These are phyloP conservation scores for Pichia sp. DNA, from an alignment of 1,139 yeast species.

Conservation along the genomic window DNA sequence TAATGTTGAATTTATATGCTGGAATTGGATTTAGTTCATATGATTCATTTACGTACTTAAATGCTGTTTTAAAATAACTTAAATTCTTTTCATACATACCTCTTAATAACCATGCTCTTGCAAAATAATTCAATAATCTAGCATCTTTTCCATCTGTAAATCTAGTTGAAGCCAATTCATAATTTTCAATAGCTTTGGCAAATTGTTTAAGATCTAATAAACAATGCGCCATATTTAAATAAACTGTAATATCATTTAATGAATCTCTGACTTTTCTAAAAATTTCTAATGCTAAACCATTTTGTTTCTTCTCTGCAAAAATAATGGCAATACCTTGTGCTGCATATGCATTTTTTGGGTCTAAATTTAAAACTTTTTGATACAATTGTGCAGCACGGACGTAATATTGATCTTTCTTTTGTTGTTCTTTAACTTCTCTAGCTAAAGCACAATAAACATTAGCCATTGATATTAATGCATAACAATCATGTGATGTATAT, in stretches of 20 bases:
- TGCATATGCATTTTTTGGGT: conserved; percentile 84
- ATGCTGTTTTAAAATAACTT: conserved; percentile 52
- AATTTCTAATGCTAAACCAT: conserved; percentile 73
- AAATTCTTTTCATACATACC: conserved; percentile 65
- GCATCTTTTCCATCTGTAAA: conserved; percentile 60
- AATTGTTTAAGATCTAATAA: conserved; percentile 75
- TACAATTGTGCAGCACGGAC: conserved; percentile 84
- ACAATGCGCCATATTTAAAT: conserved; percentile 84
- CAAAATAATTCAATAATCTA: conserved; percentile 64
- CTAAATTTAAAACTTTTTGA: conserved; percentile 80
- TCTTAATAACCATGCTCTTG: conserved; percentile 85
- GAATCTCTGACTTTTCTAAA: conserved; percentile 89
- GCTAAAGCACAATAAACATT: conserved; percentile 82
- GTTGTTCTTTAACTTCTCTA: conserved; percentile 62
- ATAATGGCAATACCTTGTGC: conserved; percentile 97
- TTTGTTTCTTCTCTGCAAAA: conserved; percentile 79
- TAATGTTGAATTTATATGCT: conserved; percentile 66
- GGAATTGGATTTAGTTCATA: conserved; percentile 33
- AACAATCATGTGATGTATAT: conserved; percentile 79
- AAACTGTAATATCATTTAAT: conserved; percentile 68
- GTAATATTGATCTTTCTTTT: conserved; percentile 70
- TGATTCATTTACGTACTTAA: conserved; percentile 59
- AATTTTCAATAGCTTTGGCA: conserved; percentile 81
- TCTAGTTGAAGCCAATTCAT: conserved; percentile 69
- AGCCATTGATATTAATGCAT: conserved; percentile 85